Evolutionary conservation across 2,329 filamentous ascomycete species (phyloP), one percentile per base, ranked within the genome.

Genomic region (Neofusicoccum cordaticola): DNA sequence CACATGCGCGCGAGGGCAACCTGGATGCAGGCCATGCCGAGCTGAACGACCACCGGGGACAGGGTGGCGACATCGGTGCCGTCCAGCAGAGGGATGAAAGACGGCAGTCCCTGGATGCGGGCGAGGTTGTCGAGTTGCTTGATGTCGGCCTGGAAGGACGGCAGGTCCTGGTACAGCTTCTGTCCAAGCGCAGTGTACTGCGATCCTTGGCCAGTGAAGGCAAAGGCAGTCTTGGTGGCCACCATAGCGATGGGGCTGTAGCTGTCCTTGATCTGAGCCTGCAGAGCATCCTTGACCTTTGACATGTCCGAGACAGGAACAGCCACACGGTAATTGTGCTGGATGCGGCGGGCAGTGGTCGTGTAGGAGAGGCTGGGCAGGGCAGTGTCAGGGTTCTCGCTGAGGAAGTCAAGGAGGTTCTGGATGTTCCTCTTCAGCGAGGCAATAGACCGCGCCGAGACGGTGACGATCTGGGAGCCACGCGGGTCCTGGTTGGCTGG

Each of bases 241-340:
- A 81, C 79, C 80, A 83, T 85, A 8, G 83, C 79, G 13, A 88
- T 77, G 3, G 81, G 82, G 70, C 76, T 82, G 74, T 83, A 84
- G 42, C 60, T 78, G 51, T 84, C 81, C 73, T 82, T 83, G 52
- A 81, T 66, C 71, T 83, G 81, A 42, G 78, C 74, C 67, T 83
- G 73, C 4, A 83, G 74, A 17, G 77, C 75, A 61, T 80, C 78
- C 67, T 75, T 77, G 58, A 81, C 80, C 72, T 82, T 82, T 48
- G 70, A 69, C 63, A 83, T 82, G 51, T 82, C 79, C 17, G 77
- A 75, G 9, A 82, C 78, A 37, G 79, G 74, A 69, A 83, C 77
- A 3, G 81, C 78, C 51, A 83, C 76, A 44, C 82, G 80, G 73
- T 83, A 83, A 72, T 83, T 83, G 52, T 74, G 69, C 22, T 73